phyloP scores from a whole-genome alignment of 1,139 yeast genomes.

The Candida tropicalis region DNA sequence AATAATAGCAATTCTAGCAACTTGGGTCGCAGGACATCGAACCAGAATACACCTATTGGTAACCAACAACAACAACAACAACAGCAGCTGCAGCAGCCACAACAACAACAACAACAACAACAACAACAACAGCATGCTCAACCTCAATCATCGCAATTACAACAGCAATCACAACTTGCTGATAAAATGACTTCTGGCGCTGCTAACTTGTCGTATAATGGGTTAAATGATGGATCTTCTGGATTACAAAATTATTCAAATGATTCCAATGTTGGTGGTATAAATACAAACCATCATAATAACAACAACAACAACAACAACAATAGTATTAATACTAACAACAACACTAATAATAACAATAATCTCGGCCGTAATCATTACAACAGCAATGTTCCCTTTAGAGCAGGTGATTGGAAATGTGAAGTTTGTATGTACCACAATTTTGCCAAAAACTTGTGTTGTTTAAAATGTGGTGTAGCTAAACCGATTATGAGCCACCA shows the following conservation, averaged over 20 bases:
- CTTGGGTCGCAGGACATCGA: background rate
- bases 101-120: slow-evolving; percentile 9
- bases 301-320: slow-evolving; percentile 5
- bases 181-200: background rate
- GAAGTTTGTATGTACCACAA: slow-evolving; percentile 87
- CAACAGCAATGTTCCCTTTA: slow-evolving; percentile 65
- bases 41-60: background rate
- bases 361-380: slow-evolving; percentile 16
- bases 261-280: background rate
- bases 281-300: background rate
- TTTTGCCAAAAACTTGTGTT: slow-evolving; percentile 86
- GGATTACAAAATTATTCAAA: background rate
- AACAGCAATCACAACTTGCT: background rate
- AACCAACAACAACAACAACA: background rate
- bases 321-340: slow-evolving; percentile 14
- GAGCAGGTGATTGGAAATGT: slow-evolving; percentile 99
- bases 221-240: background rate
- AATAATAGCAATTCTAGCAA: slow-evolving; percentile 8
- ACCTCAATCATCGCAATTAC: no score
- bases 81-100: slow-evolving; percentile 1
- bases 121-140: slow-evolving; percentile 13
- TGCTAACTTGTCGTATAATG: background rate
- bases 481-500: slow-evolving; percentile 48
- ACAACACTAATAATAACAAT: slow-evolving; percentile 13
- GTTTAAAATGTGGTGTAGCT: slow-evolving; percentile 86